These are phyloP conservation scores for Umbilicus rupestris DNA, from an alignment of 164 flowering plant species.

Conservation along the genomic window DNA sequence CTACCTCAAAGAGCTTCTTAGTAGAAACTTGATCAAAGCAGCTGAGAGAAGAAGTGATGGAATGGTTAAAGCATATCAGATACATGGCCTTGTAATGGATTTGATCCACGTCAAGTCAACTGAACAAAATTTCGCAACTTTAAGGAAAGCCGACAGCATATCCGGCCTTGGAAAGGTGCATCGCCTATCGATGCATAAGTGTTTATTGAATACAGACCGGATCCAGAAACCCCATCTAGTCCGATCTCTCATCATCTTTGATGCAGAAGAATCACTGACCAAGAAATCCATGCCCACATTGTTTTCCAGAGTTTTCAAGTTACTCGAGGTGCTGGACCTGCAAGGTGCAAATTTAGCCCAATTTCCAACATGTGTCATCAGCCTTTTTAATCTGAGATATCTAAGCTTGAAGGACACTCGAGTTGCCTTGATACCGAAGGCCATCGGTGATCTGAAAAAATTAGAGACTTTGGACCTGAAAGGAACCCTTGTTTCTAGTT, in stretches of 20 bases:
- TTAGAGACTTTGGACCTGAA: constrained; percentile 28
- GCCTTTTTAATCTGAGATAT: constrained; percentile 15
- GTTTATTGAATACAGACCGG: not conserved
- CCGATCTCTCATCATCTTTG: not conserved
- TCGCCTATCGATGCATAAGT: constrained; percentile 11
- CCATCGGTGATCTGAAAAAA: constrained; percentile 19
- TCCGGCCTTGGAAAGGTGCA: not conserved
- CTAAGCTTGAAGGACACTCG: constrained; percentile 18
- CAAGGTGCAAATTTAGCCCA: constrained; percentile 10
- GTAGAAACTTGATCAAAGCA: constrained; percentile 21
- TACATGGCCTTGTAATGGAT: constrained; percentile 20
- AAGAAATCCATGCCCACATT: not conserved
- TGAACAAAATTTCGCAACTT: not conserved
- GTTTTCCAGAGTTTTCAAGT: constrained; percentile 9
- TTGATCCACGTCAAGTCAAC: constrained; percentile 13
- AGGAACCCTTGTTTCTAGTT: constrained; percentile 10
- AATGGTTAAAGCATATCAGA: constrained; percentile 3
- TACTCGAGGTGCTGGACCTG: constrained; percentile 20
- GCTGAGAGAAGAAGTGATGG: not conserved
- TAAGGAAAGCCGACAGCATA: not conserved
- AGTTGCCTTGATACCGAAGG: constrained; percentile 18
- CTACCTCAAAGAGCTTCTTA: constrained; percentile 22
- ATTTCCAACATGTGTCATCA: constrained; percentile 16
- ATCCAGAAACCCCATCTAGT: not conserved
- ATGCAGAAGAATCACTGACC: not conserved